phyloP scores from a whole-genome alignment of 2,329 filamentous ascomycete species.

The Leptographium wingfieldii region DNA sequence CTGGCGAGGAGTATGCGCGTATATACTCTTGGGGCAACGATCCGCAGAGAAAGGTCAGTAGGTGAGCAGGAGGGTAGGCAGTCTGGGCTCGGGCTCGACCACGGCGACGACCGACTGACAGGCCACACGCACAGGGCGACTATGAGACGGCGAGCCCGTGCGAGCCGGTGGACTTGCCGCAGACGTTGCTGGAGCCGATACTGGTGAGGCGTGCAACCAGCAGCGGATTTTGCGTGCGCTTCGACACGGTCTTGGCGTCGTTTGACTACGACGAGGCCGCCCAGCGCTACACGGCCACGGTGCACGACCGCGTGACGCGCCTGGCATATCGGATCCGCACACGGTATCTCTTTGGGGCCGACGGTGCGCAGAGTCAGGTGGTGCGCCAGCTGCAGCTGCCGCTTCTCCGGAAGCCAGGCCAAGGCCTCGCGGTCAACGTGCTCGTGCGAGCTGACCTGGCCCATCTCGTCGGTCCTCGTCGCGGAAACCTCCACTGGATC shows the following conservation, averaged over 20 bases:
- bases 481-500: constrained; percentile 49
- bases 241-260: constrained; percentile 25
- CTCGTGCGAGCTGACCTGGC: constrained; percentile 32
- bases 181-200: constrained; percentile 35
- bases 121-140: constrained; percentile 21
- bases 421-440: constrained; percentile 27
- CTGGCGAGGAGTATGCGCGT: constrained; percentile 37
- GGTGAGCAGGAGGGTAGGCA: neutral
- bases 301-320: constrained; percentile 14
- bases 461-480: constrained; percentile 33
- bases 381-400: constrained; percentile 24
- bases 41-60: constrained; percentile 26
- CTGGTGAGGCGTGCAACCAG: constrained; percentile 27
- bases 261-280: constrained; percentile 18
- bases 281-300: constrained; percentile 16
- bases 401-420: constrained; percentile 19
- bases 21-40: constrained; percentile 38
- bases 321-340: constrained; percentile 30
- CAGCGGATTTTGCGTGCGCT: constrained; percentile 28
- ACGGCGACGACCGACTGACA: too few species aligned
- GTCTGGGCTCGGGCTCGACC: constrained; percentile 13
- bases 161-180: constrained; percentile 30
- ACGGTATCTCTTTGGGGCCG: constrained; percentile 46
- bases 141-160: constrained; percentile 33
- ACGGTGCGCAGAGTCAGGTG: constrained; percentile 32